Base-by-base conservation (phyloP, 1,284 basidiomycete genomes). In the Cryptococcus wingfieldii region DNA sequence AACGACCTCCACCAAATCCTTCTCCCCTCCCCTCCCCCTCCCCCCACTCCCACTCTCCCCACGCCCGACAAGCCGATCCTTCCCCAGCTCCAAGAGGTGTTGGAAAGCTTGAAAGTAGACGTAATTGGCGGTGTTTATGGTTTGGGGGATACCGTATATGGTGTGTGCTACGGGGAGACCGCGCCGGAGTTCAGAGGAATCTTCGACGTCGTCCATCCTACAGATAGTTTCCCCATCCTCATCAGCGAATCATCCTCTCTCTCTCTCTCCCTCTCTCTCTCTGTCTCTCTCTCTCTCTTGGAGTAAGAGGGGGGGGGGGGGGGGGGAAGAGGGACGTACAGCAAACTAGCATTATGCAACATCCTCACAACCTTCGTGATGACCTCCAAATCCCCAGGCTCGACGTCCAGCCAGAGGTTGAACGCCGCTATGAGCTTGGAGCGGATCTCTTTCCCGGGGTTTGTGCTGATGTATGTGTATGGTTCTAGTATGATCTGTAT, bases 191-290 rank as follows among this genome's bases (percentile, higher is more conserved):
- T 94, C 89, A 0, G 92, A 91, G 63, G 90, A 89, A 69, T 99
- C 96, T 76, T 99, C 92, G 39, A 99, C 95, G 72, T 99, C 96
- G 73, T 98, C 96, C 68, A 99, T 86, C 63, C 90, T 93, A n/a
- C n/a, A n/a, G n/a, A n/a, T n/a, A 68, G 23, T 23, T 23, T 23
- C 2, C 23, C 23, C 31, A 18, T 47, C 9, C 4, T 8, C 7
- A 42, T 42, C 8, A 42, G 45, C 27, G 25, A 5, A 23, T 14
- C 8, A 23, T 27, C 16, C 25, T 16, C 8, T 46, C 1, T 25
- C 13, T 42, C 18, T 46, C 18, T 46, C 10, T 5, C 6, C 8
- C 14, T n/a, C 14, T 9, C 12, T 25, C 5, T 25, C 6, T 28
- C 6, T n/a, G 12, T 45, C n/a, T 23, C 23, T 25, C 5, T 25